Percentiles rank a stretch among this genome's conserved stretches.
Conservation (phyloP, 495 filamentous ascomycete species). For the Neurospora africana region DNA sequence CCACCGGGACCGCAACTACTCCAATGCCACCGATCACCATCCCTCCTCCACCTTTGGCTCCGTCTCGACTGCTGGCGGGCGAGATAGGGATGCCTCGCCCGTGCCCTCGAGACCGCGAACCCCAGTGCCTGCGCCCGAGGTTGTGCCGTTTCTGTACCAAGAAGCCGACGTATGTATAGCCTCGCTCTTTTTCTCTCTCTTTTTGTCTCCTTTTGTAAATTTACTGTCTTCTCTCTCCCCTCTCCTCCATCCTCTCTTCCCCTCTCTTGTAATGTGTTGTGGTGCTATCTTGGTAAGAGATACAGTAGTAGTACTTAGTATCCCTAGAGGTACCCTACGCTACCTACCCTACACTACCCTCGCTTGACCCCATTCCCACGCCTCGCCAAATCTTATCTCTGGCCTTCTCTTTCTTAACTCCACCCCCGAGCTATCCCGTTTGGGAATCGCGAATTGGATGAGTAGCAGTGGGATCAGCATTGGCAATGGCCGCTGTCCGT, state of each 20-base stretch:
- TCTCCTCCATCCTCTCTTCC: neutral
- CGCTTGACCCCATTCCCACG: neutral
- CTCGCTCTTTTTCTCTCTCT: slow-evolving; percentile 4
- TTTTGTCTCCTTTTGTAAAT: slow-evolving; percentile 3
- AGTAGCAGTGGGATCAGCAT: neutral
- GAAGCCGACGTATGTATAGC: slow-evolving; percentile 57
- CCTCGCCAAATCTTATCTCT: neutral
- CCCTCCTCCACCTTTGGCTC: neutral
- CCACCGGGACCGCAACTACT: slow-evolving; percentile 65
- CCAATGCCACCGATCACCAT: slow-evolving; percentile 47
- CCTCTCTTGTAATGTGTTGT: neutral
- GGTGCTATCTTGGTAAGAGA: neutral
- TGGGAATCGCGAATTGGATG: neutral
- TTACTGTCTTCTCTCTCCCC: neutral
- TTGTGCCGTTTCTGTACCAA: slow-evolving; percentile 93
- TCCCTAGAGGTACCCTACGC: neutral
- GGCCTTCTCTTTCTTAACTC: neutral
- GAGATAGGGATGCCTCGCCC: slow-evolving; percentile 53
- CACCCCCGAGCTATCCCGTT: neutral
- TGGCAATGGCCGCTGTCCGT: neutral
- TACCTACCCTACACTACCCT: neutral
- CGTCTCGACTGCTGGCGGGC: neutral
- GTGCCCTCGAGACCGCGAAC: slow-evolving; percentile 62
- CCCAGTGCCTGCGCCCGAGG: slow-evolving; percentile 83
- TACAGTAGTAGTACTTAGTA: neutral